Evolutionary conservation across 2,329 filamentous ascomycete species (phyloP).

Genomic region (Trichoderma sp.): DNA sequence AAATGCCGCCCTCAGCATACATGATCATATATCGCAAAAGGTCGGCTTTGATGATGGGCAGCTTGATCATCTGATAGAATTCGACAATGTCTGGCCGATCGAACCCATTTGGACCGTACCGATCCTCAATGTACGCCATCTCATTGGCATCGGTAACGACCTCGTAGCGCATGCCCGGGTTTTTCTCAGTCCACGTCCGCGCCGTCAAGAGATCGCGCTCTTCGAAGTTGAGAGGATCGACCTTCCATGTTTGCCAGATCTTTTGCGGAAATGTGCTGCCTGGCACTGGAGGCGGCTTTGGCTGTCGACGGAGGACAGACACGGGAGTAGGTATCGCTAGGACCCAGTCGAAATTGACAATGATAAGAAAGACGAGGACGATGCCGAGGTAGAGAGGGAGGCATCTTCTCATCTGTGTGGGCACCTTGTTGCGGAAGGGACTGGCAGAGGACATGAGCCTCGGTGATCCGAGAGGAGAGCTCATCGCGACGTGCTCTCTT

Average conservation of each 20-base stretch:
- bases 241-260: constrained; percentile 77
- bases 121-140: constrained; percentile 62
- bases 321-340: constrained; percentile 28
- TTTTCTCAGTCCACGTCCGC: constrained; percentile 63
- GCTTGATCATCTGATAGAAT: constrained; percentile 56
- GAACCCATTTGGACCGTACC: constrained; percentile 62
- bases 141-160: constrained; percentile 68
- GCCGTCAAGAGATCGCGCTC: constrained; percentile 58
- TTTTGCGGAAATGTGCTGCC: constrained; percentile 55
- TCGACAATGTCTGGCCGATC: constrained; percentile 65
- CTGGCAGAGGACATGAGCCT: constrained; percentile 36
- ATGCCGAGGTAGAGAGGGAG: constrained; percentile 45
- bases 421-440: constrained; percentile 19
- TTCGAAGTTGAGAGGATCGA: constrained; percentile 63
- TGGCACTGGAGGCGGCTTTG: constrained; percentile 16
- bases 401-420: constrained; percentile 35
- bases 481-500: constrained; percentile 25
- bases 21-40: constrained; percentile 69
- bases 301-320: constrained; percentile 21
- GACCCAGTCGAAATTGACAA: constrained; percentile 45
- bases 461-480: constrained; percentile 36
- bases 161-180: constrained; percentile 64
- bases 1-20: constrained; percentile 73
- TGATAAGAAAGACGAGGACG: constrained; percentile 43
- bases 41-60: constrained; percentile 63